Percentiles rank a stretch among this genome's conserved stretches.
Conservation (phyloP, 225 moss, liverwort and hornwort genomes). For the Thuidium tamariscinum region DNA sequence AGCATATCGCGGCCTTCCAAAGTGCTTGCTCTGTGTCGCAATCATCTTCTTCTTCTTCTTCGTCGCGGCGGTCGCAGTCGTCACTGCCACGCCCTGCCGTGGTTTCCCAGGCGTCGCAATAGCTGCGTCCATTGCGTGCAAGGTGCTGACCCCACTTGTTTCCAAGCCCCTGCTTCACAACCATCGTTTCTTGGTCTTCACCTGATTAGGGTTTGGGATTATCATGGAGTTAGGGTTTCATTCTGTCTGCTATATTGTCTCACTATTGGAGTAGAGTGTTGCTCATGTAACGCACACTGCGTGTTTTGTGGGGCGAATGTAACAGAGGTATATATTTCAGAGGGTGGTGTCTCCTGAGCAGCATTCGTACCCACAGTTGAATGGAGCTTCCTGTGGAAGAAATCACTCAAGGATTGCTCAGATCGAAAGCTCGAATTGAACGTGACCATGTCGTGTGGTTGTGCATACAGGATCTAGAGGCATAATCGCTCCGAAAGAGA, state of each 20-base stretch:
- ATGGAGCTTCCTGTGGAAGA: background rate
- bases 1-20: conserved; percentile 40
- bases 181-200: background rate
- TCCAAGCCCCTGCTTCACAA: background rate
- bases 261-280: background rate
- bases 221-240: background rate
- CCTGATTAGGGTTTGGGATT: background rate
- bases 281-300: background rate
- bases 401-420: background rate
- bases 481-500: background rate
- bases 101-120: background rate
- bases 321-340: background rate
- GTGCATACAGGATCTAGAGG: background rate
- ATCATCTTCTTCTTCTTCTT: background rate
- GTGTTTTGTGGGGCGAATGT: background rate
- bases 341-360: background rate
- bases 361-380: background rate
- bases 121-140: background rate
- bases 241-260: background rate
- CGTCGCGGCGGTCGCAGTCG: background rate
- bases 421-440: background rate
- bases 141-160: background rate
- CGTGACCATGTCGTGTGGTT: background rate
- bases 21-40: conserved; percentile 23
- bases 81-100: background rate